Evolutionary conservation across 352 stramenopile species (phyloP), one percentile per base, ranked within the genome.

Genomic region (Globisporangium cystogenes): DNA sequence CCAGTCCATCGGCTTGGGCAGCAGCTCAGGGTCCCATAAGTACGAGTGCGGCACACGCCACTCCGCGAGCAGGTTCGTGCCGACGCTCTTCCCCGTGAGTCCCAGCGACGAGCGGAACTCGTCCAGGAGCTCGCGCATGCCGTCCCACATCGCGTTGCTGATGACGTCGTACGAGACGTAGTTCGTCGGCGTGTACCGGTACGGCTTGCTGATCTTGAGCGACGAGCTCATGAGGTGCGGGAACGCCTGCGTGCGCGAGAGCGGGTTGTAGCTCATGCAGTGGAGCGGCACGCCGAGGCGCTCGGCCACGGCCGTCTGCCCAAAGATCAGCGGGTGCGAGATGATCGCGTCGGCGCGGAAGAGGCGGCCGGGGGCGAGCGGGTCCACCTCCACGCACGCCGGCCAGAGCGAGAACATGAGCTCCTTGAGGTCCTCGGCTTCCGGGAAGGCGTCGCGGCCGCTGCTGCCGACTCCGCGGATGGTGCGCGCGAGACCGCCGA

Each of bases 321-420:
- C 81, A 45, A 91, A 77, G 36, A 84, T 50, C 20, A 82, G 68
- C 26, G 77, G 78, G 47, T 89, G 72, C 16, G 76, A 70, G 43
- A 91, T 76, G 43, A 89, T 86, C n/a, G 67, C 67, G 39, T 91
- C 81, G 0, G 81, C 81, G 7, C 77, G 81, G 52, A 89, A 91
- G 39, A 68, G 43, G 15, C 67, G 55, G 0, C 72, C 68, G 14
- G 74, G 70, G 8, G 57, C 16, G 21, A 72, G 44, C 27, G 73
- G 72, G 39, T 86, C 75, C 6, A 68, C 66, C 2, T 74, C 65
- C 21, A 82, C 64, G 40, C 69, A 81, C 18, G 74, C 74, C 33
- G 76, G 74, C 72, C 70, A 88, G 0, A 91, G 43, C 20, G 73
- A 86, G 31, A 76, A 78, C 5, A 88, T 52, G 21, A 88, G 59